Base-by-base conservation (phyloP, 2,329 filamentous ascomycete species). In the Pseudogymnoascus sp. region DNA sequence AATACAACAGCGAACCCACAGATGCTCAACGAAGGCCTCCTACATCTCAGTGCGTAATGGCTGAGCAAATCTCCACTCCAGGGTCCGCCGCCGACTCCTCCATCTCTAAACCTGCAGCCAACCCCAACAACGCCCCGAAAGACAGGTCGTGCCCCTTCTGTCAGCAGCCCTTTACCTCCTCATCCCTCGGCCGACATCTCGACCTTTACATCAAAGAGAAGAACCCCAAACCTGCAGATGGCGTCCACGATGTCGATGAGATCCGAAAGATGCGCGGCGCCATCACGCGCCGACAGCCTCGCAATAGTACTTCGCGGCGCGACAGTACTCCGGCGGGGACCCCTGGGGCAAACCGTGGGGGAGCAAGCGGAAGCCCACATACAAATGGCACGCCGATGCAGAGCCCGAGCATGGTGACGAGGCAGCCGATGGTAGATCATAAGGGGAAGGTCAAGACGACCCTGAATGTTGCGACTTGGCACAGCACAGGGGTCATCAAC, bases 151-250 rank as follows among this genome's bases (percentile, higher is more conserved):
- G 93, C 75, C 90, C 88, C 37, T 98, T 91, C 78, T 98, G 93
- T 76, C 83, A 86, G 57, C 92, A 96, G 75, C 83, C 89, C 6
- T 98, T 97, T 74, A 97, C 93, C 14, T 97, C 93, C 1, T 96
- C 92, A 14, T 96, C 92, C 2, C 85, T 98, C 62, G 93, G 93
- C 61, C 89, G 93, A 54, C 93, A 98, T 77, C 87, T 97, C 69
- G 93, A 98, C 75, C 85, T 96, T 41, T 97, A 96, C 76, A 93
- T 97, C 72, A 93, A 92, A 73, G 89, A 92, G 65, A 96, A 92
- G 79, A 97, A 97, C 75, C 92, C 93, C 1, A 95, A 93, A 76
- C 83, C 88, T 1, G 79, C 89, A 6, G 93, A 98, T 77, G 93
- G 93, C 61, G 79, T 96, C 54, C 93, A 98, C 77, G 83, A 96